Conservation (phyloP, 108 stramenopile species). For the Pseudonitzschia pungens region DNA sequence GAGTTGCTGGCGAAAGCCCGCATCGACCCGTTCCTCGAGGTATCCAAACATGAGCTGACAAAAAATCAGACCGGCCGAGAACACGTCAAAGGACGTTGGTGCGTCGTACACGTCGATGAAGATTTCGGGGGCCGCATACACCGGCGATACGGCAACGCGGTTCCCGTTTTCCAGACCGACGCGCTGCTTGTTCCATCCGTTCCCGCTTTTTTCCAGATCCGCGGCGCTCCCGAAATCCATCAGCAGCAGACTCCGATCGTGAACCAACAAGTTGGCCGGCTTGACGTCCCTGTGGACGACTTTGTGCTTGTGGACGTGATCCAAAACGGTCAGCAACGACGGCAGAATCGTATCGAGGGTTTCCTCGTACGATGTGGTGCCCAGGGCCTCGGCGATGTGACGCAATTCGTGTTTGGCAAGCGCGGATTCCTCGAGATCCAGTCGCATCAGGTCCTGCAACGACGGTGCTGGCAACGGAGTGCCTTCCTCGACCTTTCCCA, state of each 20-base stretch:
- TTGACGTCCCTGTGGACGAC: slow-evolving; percentile 85
- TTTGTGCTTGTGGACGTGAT: slow-evolving; percentile 42
- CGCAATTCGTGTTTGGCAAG: slow-evolving; percentile 34
- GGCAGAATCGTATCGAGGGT: slow-evolving; percentile 49
- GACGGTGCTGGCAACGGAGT: slow-evolving; percentile 37
- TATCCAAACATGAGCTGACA: slow-evolving; percentile 79
- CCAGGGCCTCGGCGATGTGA: slow-evolving; percentile 51
- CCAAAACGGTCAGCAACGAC: slow-evolving; percentile 51
- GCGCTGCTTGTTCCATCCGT: slow-evolving; percentile 35
- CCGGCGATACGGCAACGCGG: slow-evolving; percentile 67
- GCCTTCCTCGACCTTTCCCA: slow-evolving; percentile 14
- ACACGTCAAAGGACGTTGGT: slow-evolving; percentile 64
- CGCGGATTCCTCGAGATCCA: slow-evolving; percentile 25
- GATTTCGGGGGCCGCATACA: slow-evolving; percentile 77
- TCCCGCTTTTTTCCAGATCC: slow-evolving; percentile 55
- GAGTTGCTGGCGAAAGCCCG: slow-evolving; percentile 65
- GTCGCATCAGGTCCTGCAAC: slow-evolving; percentile 59
- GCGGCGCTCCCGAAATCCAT: slow-evolving; percentile 86
- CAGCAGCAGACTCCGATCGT: slow-evolving; percentile 35
- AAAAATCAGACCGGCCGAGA: slow-evolving; percentile 62
- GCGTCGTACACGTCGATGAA: slow-evolving; percentile 39
- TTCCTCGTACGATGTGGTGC: slow-evolving; percentile 38
- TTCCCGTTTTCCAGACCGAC: slow-evolving; percentile 46
- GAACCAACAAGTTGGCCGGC: slow-evolving; percentile 66
- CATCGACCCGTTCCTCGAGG: slow-evolving; percentile 76